These are phyloP conservation scores for Termitomyces sp. DNA, from an alignment of 768 basidiomycete species.

Conservation along the genomic window DNA sequence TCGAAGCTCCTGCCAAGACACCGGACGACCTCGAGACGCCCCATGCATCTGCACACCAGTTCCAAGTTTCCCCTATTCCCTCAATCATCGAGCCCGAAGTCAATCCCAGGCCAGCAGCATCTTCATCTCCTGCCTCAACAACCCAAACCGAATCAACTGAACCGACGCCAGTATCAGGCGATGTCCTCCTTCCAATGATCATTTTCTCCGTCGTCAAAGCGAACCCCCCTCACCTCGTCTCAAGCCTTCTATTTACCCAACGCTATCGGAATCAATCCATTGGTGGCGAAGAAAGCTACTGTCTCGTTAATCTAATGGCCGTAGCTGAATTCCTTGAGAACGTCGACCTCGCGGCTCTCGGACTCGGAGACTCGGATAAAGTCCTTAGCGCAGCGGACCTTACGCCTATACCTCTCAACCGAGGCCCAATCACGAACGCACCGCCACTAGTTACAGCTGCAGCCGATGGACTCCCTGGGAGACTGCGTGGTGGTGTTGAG, in stretches of 20 bases:
- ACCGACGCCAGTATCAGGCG: conserved; percentile 69
- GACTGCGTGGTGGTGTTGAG: conserved; percentile 69
- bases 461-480: conserved; percentile 44
- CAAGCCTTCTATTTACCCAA: conserved; percentile 64
- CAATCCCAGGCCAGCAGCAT: neutral
- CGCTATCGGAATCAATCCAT: conserved; percentile 53
- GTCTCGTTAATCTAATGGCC: conserved; percentile 91
- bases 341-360: conserved; percentile 75
- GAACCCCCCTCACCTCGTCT: conserved; percentile 80
- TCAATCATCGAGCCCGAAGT: conserved; percentile 10
- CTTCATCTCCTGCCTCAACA: conserved; percentile 8
- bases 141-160: conserved; percentile 16
- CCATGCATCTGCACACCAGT: neutral
- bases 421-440: conserved; percentile 47
- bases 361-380: conserved; percentile 55
- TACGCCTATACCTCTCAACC: conserved; percentile 72
- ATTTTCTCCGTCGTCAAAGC: conserved; percentile 93
- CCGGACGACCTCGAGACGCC: conserved; percentile 8
- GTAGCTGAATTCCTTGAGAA: conserved; percentile 96
- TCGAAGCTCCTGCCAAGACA: neutral
- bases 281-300: conserved; percentile 88
- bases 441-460: conserved; percentile 39
- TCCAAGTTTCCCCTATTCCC: conserved; percentile 9
- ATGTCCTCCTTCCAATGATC: conserved; percentile 88
- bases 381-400: conserved; percentile 72